A percentile compares a stretch with the other conserved stretches of the same genome.
Conservation (phyloP, 2,329 filamentous ascomycete genomes). For the Colletotrichum viniferum region DNA sequence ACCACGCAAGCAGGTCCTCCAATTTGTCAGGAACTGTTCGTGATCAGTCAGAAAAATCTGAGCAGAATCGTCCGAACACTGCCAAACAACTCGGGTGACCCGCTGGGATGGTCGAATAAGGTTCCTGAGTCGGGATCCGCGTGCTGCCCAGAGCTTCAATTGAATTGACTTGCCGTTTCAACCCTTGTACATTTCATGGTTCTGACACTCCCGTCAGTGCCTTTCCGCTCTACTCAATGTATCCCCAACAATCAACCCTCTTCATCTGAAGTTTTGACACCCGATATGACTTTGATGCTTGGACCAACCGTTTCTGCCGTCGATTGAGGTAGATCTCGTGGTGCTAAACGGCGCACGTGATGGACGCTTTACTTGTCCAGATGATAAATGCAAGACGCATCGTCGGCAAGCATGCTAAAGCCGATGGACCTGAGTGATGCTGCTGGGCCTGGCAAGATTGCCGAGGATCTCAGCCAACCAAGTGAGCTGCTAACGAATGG, state of each 20-base stretch:
- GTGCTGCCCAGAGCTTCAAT: neutral
- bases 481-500: neutral
- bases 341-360: neutral
- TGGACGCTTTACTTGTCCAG: neutral
- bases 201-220: neutral
- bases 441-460: neutral
- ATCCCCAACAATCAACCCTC: neutral
- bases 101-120: neutral
- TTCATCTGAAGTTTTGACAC: conserved; percentile 1
- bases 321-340: neutral
- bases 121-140: neutral
- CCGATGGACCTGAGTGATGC: neutral
- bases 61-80: conserved; percentile 5
- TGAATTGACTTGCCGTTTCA: neutral
- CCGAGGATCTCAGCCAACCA: neutral
- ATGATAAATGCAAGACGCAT: neutral
- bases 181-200: neutral
- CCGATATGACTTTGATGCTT: neutral
- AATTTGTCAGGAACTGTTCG: neutral
- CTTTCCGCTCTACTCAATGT: neutral
- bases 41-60: neutral
- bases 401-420: neutral
- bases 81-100: neutral
- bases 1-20: neutral
- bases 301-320: neutral